Conservation (phyloP, 2,329 filamentous ascomycete genomes). For the Chaetomium olivaceum region DNA sequence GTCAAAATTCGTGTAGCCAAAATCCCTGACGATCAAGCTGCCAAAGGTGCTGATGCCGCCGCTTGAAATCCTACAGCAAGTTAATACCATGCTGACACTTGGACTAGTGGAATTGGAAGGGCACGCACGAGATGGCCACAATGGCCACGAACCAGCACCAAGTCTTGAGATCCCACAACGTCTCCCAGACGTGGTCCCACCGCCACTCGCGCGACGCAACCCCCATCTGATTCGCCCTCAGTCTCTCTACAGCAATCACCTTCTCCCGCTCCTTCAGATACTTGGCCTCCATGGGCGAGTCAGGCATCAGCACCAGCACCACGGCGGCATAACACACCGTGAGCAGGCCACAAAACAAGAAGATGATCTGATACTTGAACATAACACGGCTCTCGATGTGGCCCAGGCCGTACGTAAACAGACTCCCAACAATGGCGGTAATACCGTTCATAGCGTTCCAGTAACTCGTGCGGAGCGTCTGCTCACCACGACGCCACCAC, state of each 20-base stretch:
- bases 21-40: constrained; percentile 57
- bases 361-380: constrained; percentile 47
- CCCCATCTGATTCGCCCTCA: constrained; percentile 53
- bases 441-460: constrained; percentile 60
- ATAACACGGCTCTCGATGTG: constrained; percentile 48
- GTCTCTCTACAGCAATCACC: constrained; percentile 52
- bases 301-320: constrained; percentile 61
- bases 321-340: constrained; percentile 53
- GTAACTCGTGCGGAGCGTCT: constrained; percentile 50
- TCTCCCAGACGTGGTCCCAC: constrained; percentile 46
- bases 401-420: constrained; percentile 54
- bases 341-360: constrained; percentile 51
- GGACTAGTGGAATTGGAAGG: too few relatives aligned
- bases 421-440: constrained; percentile 55
- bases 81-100: neutral
- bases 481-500: constrained; percentile 56
- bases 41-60: constrained; percentile 62
- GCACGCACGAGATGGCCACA: constrained; percentile 52
- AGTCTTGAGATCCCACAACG: constrained; percentile 43
- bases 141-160: constrained; percentile 46
- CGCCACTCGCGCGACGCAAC: constrained; percentile 44
- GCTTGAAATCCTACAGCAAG: constrained; percentile 44
- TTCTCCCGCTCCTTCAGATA: constrained; percentile 59
- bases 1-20: constrained; percentile 56
- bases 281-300: constrained; percentile 61